A percentile compares a stretch with the other conserved stretches of the same genome.
Evolutionary conservation across 1,284 basidiomycete species (phyloP).

Genomic region (Tylopilus sp.): DNA sequence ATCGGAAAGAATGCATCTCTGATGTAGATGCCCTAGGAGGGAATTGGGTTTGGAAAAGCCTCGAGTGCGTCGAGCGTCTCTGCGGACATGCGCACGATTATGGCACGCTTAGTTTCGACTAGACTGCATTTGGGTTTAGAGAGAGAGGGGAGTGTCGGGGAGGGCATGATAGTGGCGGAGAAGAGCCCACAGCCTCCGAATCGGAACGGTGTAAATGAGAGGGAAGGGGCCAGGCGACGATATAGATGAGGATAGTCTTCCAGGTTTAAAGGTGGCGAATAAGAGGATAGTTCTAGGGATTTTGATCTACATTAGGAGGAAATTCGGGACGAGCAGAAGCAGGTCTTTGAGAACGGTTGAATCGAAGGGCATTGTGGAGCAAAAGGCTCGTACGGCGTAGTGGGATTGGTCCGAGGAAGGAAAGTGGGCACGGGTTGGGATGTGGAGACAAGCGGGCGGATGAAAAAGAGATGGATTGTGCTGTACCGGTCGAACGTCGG

Average conservation of each 20-base stretch:
- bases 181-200: too few relatives aligned
- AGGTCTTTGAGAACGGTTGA: constrained; percentile 26
- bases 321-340: not conserved
- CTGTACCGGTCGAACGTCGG: constrained; percentile 60
- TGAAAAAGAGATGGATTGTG: constrained; percentile 63
- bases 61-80: too few relatives aligned
- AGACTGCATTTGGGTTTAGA: too few relatives aligned
- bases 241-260: constrained; percentile 88
- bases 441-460: constrained; percentile 41
- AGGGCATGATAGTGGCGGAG: too few relatives aligned
- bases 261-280: constrained; percentile 50
- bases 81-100: too few relatives aligned
- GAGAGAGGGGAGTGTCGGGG: too few relatives aligned
- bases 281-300: constrained; percentile 14
- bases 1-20: constrained; percentile 72
- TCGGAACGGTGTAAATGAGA: constrained; percentile 86
- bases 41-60: too few relatives aligned
- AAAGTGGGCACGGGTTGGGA: not conserved
- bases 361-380: constrained; percentile 11
- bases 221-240: constrained; percentile 75
- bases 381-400: not conserved
- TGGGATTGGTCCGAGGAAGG: not conserved
- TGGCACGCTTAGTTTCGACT: too few relatives aligned
- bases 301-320: constrained; percentile 9
- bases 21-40: constrained; percentile 70